These are phyloP conservation scores for Solanum acaule DNA, from an alignment of 257 asterid species.

Conservation along the genomic window DNA sequence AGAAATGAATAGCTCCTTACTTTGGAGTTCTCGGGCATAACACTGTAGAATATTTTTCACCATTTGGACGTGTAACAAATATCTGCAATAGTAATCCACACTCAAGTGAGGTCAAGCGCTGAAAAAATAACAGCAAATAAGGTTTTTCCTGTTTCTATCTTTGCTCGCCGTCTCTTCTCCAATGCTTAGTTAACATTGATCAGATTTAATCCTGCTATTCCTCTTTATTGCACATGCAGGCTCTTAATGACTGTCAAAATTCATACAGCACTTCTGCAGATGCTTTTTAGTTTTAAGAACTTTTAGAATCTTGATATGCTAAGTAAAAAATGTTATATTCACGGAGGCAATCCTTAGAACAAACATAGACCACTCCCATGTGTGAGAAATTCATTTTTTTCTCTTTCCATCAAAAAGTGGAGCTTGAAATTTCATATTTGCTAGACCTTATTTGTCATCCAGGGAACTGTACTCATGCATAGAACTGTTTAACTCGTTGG, in stretches of 20 bases:
- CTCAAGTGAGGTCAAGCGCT: not conserved
- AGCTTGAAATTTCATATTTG: not conserved
- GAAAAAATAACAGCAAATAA: not conserved
- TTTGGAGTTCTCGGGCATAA: slow-evolving; percentile 58
- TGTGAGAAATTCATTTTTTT: not conserved
- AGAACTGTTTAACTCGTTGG: not conserved
- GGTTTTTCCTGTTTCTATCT: not conserved
- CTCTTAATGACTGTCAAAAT: not conserved
- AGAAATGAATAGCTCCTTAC: slow-evolving; percentile 30
- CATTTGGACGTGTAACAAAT: slow-evolving; percentile 75
- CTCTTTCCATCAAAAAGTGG: not conserved
- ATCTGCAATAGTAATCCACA: slow-evolving; percentile 36
- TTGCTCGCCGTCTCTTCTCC: not conserved
- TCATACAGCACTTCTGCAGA: not conserved
- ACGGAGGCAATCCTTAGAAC: not conserved
- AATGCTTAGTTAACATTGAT: not conserved
- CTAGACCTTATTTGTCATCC: not conserved
- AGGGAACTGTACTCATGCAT: not conserved
- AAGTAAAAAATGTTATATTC: not conserved
- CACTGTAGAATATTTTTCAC: slow-evolving; percentile 63
- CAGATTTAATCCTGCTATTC: not conserved
- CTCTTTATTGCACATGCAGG: not conserved
- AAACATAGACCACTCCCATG: not conserved
- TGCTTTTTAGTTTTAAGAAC: not conserved
- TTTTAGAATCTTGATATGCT: not conserved